phyloP scores from a whole-genome alignment of 108 stramenopile species.

The Conticribra guillardii region DNA sequence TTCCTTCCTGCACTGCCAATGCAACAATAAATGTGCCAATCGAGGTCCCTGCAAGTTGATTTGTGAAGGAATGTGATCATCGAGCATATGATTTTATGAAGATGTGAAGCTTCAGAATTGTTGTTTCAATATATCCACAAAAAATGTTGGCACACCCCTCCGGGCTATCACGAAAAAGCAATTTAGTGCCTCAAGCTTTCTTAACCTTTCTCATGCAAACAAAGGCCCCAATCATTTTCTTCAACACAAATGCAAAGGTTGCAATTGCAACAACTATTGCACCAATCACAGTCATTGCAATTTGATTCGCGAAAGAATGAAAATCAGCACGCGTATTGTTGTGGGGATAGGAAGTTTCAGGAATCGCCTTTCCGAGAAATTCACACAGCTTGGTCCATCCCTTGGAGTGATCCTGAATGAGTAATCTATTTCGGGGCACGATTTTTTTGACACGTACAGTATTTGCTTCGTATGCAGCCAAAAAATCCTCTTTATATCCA shows the following conservation, averaged over 20 bases:
- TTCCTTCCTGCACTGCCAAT: too few relatives aligned
- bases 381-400: constrained; percentile 16
- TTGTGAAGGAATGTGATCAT: too few relatives aligned
- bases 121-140: too few relatives aligned
- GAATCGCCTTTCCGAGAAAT: constrained; percentile 15
- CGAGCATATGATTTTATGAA: too few relatives aligned
- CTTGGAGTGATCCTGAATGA: constrained; percentile 15
- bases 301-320: not conserved
- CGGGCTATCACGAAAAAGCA: too few relatives aligned
- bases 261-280: not conserved
- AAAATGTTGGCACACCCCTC: too few relatives aligned
- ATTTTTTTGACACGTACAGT: constrained; percentile 14
- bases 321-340: constrained; percentile 9
- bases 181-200: not conserved
- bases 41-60: too few relatives aligned
- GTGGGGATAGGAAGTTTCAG: constrained; percentile 9
- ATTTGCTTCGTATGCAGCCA: constrained; percentile 13
- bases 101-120: too few relatives aligned
- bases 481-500: constrained; percentile 11
- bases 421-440: constrained; percentile 2
- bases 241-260: not conserved
- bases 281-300: not conserved
- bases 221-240: not conserved
- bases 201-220: not conserved
- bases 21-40: too few relatives aligned